These are phyloP conservation scores for Candida pseudoviswanathii DNA, from an alignment of 1,139 yeast species.

Conservation along the genomic window DNA sequence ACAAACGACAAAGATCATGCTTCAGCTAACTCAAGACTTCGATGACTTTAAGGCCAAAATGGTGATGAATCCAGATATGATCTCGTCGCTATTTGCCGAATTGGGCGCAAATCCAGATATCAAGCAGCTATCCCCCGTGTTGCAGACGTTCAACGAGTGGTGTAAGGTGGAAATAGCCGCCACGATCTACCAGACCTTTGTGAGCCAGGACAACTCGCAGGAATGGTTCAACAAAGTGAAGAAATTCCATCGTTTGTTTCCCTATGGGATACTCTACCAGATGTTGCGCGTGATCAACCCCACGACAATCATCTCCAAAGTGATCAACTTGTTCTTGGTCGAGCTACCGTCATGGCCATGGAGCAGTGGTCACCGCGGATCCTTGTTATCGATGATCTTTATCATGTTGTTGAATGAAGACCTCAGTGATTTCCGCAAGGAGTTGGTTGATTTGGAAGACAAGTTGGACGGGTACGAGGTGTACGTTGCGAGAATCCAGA, in stretches of 20 bases:
- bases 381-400: conserved; percentile 69
- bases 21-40: conserved; percentile 51
- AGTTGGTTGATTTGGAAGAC: conserved; percentile 46
- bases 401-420: conserved; percentile 79
- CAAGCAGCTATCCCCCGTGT: conserved; percentile 65
- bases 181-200: conserved; percentile 73
- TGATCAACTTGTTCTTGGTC: conserved; percentile 77
- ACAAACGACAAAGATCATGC: conserved; percentile 51
- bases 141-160: conserved; percentile 77
- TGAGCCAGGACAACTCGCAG: conserved; percentile 78
- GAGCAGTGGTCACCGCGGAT: conserved; percentile 45
- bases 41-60: conserved; percentile 57
- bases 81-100: conserved; percentile 60
- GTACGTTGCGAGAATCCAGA: conserved; percentile 30
- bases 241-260: conserved; percentile 72
- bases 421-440: conserved; percentile 62
- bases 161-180: conserved; percentile 81
- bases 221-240: conserved; percentile 71
- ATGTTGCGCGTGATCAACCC: conserved; percentile 85
- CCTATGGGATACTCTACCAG: conserved; percentile 73
- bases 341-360: conserved; percentile 53
- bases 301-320: conserved; percentile 72
- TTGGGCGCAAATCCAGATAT: conserved; percentile 56
- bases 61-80: conserved; percentile 48
- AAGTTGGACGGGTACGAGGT: conserved; percentile 20